Evolutionary conservation across 257 asterid species (phyloP).

Genomic region (Rehmannia glutinosa): DNA sequence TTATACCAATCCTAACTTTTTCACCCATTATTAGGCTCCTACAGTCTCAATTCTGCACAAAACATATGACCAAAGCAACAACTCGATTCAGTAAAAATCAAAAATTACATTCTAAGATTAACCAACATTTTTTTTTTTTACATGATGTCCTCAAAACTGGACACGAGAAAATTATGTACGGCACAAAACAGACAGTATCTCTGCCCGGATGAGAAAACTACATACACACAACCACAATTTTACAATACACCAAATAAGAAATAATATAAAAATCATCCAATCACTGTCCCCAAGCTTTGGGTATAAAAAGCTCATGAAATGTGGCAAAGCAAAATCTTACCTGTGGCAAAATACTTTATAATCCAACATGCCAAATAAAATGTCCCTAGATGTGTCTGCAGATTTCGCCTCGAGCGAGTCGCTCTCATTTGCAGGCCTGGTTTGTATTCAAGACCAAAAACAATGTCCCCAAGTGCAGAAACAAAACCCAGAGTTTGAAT

Average conservation of each 20-base stretch:
- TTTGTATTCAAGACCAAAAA: conserved; percentile 34
- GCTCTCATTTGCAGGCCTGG: conserved; percentile 50
- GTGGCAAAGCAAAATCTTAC: conserved; percentile 10
- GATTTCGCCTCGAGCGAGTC: conserved; percentile 47
- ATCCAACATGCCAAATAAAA: conserved; percentile 31
- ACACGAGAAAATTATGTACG: neutral
- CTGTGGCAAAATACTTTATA: neutral
- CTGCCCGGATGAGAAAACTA: neutral
- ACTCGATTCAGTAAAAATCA: neutral
- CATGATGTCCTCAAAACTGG: conserved; percentile 6
- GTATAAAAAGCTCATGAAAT: conserved; percentile 19
- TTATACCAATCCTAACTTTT: neutral
- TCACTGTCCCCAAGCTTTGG: conserved; percentile 13
- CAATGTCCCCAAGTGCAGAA: conserved; percentile 6
- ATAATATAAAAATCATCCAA: conserved; percentile 13
- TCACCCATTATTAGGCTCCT: neutral
- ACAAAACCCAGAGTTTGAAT: conserved; percentile 36
- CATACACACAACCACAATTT: conserved; percentile 1
- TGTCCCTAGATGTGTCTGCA: conserved; percentile 21
- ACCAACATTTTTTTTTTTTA: neutral
- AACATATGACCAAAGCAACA: neutral
- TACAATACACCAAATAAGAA: conserved; percentile 17
- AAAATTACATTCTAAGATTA: neutral
- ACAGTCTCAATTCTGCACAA: neutral
- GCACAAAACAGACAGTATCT: neutral